Evolutionary conservation across 371 early-diverging fungal genomes (phyloP).

Genomic region (Entomophthora muscae): DNA sequence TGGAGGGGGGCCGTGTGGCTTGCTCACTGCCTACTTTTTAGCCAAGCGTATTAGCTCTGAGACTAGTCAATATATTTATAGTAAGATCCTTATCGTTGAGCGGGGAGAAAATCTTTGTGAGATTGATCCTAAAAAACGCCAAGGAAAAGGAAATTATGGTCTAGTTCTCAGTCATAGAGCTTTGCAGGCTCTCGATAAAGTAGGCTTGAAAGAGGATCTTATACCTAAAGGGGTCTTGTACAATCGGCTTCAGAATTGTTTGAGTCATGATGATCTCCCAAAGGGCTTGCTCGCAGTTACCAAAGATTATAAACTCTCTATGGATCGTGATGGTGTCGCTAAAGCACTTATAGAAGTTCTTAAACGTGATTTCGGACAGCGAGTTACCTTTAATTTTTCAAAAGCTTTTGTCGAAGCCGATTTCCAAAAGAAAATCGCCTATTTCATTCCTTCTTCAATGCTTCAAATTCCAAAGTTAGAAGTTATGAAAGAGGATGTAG

Average conservation of each 20-base stretch:
- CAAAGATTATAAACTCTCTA: conserved; percentile 1
- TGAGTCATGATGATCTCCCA: not conserved
- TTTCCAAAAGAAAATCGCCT: not conserved
- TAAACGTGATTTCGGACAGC: not conserved
- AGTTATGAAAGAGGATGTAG: not conserved
- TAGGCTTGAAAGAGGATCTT: not conserved
- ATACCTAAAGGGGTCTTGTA: not conserved
- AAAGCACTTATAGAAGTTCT: not conserved
- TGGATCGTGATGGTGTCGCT: conserved; percentile 2
- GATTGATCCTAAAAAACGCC: not conserved
- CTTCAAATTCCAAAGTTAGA: not conserved
- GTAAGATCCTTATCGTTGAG: not conserved
- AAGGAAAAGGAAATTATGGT: not conserved
- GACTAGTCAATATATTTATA: not conserved
- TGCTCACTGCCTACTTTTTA: conserved; percentile 2
- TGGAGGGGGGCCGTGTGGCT: conserved; percentile 4
- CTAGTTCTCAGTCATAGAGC: not conserved
- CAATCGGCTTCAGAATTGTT: not conserved
- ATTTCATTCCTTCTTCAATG: not conserved
- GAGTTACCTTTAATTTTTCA: not conserved
- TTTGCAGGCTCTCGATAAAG: not conserved
- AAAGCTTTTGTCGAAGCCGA: not conserved
- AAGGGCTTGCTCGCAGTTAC: not conserved
- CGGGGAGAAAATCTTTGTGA: not conserved
- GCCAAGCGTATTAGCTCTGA: not conserved